These are phyloP conservation scores for Botrytis porri DNA, from an alignment of 2,329 filamentous ascomycete species.

Conservation along the genomic window DNA sequence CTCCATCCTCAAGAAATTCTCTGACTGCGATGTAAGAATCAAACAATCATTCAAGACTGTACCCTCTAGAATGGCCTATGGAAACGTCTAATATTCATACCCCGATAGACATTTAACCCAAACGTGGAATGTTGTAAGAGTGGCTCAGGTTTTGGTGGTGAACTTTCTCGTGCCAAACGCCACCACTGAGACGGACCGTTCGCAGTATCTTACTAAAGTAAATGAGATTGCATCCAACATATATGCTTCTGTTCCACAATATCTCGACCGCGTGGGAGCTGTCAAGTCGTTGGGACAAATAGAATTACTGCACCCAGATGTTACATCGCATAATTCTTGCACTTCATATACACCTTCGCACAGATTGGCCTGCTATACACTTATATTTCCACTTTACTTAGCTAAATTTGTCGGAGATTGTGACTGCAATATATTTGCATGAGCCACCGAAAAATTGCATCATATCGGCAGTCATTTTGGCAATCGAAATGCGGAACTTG, in stretches of 20 bases:
- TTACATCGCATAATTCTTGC: not conserved
- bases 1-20: constrained; percentile 2
- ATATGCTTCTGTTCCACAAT: constrained; percentile 24
- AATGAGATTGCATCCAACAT: constrained; percentile 16
- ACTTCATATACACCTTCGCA: constrained; percentile 1
- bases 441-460: constrained; percentile 21
- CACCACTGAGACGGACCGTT: not conserved
- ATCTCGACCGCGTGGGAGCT: constrained; percentile 15
- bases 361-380: constrained; percentile 19
- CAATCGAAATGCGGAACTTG: constrained; percentile 25
- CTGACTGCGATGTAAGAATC: not conserved
- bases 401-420: constrained; percentile 16
- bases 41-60: constrained; percentile 1
- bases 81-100: constrained; percentile 17
- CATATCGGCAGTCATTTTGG: constrained; percentile 23
- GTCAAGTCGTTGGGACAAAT: not conserved
- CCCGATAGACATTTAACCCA: constrained; percentile 20
- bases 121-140: constrained; percentile 20
- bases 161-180: constrained; percentile 17
- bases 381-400: constrained; percentile 23
- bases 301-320: not conserved
- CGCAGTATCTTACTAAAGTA: constrained; percentile 3
- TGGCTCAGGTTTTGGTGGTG: constrained; percentile 17
- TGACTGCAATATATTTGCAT: not conserved
- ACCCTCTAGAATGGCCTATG: constrained; percentile 16